Evolutionary conservation across 1,284 basidiomycete genomes (phyloP).

Genomic region (Pseudozyma tsukubaensis): DNA sequence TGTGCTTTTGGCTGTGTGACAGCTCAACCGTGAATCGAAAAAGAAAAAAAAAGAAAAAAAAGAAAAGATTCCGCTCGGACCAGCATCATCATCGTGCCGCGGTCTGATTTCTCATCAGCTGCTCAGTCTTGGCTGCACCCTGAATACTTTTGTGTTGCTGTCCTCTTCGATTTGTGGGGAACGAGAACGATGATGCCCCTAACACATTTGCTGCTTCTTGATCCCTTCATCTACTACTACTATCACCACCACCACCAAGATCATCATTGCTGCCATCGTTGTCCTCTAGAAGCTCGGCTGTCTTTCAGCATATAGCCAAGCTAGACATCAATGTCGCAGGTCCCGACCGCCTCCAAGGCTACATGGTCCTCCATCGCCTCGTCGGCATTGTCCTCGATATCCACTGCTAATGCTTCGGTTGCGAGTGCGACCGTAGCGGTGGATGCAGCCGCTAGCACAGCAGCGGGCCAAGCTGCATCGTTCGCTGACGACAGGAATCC

Average conservation of each 20-base stretch:
- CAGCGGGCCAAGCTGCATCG: constrained; percentile 14
- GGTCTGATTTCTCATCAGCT: background rate
- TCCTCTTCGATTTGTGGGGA: background rate
- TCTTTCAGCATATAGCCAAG: background rate
- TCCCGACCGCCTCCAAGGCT: constrained; percentile 9
- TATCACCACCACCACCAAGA: background rate
- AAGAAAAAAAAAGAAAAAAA: constrained; percentile 1
- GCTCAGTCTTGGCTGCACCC: constrained; percentile 3
- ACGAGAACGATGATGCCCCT: no score
- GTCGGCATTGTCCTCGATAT: constrained; percentile 13
- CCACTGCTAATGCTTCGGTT: constrained; percentile 13
- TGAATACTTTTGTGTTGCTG: constrained; percentile 2
- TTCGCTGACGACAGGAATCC: constrained; percentile 47
- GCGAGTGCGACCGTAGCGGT: background rate
- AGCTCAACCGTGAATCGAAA: background rate
- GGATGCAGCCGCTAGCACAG: constrained; percentile 9
- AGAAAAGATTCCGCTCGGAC: constrained; percentile 10
- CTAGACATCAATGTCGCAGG: constrained; percentile 34
- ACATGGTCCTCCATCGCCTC: constrained; percentile 29
- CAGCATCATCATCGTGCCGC: background rate
- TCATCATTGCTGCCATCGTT: background rate
- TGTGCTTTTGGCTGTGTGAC: no score
- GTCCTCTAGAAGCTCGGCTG: background rate
- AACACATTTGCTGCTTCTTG: no score
- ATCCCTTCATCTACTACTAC: background rate